Percentiles rank a stretch among this genome's conserved stretches.
These are phyloP conservation scores for Tylopilus sp. DNA, from an alignment of 768 basidiomycete genomes.

Conservation along the genomic window DNA sequence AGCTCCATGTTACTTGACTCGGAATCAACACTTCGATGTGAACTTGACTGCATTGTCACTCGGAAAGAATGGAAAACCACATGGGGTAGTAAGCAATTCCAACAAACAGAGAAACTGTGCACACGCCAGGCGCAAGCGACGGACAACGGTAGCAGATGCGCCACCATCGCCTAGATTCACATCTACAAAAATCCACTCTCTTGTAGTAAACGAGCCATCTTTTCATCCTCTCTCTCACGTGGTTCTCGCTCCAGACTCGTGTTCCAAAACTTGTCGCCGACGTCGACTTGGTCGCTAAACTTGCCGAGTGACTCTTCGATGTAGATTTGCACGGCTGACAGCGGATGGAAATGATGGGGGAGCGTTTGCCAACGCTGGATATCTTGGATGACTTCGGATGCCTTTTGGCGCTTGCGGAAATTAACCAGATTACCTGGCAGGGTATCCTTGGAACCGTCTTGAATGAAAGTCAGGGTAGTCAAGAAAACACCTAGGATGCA, in stretches of 20 bases:
- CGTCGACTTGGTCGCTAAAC: conserved; percentile 63
- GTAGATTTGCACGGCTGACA: conserved; percentile 65
- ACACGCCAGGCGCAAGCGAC: conserved; percentile 1
- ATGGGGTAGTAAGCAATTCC: conserved; percentile 16
- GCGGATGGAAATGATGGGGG: conserved; percentile 78
- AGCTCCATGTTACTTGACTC: too few species aligned
- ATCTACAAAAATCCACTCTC: conserved; percentile 80
- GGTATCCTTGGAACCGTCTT: conserved; percentile 91
- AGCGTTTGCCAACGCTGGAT: conserved; percentile 95
- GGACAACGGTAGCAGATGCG: conserved; percentile 3
- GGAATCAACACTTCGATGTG: neutral
- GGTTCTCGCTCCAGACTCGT: conserved; percentile 87
- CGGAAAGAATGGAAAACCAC: neutral
- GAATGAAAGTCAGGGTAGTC: conserved; percentile 95
- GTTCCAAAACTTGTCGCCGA: conserved; percentile 79
- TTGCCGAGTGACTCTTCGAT: conserved; percentile 76
- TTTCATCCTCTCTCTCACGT: conserved; percentile 92
- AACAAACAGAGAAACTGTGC: conserved; percentile 17
- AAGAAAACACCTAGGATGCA: conserved; percentile 78
- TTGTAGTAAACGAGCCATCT: conserved; percentile 87
- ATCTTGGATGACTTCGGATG: conserved; percentile 95
- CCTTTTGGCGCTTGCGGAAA: conserved; percentile 92
- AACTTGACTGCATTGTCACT: neutral
- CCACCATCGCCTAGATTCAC: neutral
- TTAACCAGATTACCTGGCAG: conserved; percentile 81